phyloP scores from a whole-genome alignment of 148 eudicot species.

The Dysphania ambrosioides region DNA sequence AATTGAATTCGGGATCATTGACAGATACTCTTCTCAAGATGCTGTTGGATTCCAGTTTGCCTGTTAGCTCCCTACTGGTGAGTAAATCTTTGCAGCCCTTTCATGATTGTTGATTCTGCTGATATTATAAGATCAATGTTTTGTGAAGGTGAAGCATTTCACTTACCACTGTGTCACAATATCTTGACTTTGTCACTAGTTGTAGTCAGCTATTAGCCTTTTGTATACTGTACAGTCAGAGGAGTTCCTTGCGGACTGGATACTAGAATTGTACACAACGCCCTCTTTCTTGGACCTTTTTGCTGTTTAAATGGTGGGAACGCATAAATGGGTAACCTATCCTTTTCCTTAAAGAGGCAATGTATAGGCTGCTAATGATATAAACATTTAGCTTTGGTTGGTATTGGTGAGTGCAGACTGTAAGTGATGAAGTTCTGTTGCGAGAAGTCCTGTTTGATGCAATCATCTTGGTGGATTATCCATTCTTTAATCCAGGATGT shows the following conservation, averaged over 20 bases:
- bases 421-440: constrained; percentile 42
- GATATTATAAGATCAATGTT: not conserved
- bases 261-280: constrained; percentile 4
- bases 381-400: constrained; percentile 14
- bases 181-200: constrained; percentile 9
- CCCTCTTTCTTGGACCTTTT: constrained; percentile 2
- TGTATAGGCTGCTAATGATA: not conserved
- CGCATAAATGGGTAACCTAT: constrained; percentile 14
- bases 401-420: constrained; percentile 38
- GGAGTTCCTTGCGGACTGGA: constrained; percentile 16
- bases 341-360: constrained; percentile 9
- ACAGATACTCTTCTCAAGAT: constrained; percentile 73
- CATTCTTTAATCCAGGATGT: constrained; percentile 41
- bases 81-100: constrained; percentile 27
- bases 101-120: not conserved
- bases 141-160: constrained; percentile 1
- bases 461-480: constrained; percentile 46
- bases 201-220: constrained; percentile 14
- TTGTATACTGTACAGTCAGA: constrained; percentile 8
- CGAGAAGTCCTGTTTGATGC: constrained; percentile 51
- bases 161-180: not conserved
- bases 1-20: constrained; percentile 12
- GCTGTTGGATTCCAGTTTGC: constrained; percentile 66
- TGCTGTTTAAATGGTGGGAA: constrained; percentile 16
- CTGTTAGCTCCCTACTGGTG: constrained; percentile 56